A percentile compares a stretch with the other conserved stretches of the same genome.
These are phyloP conservation scores for Polygonum maritimum DNA, from an alignment of 148 eudicot genomes.

Conservation along the genomic window DNA sequence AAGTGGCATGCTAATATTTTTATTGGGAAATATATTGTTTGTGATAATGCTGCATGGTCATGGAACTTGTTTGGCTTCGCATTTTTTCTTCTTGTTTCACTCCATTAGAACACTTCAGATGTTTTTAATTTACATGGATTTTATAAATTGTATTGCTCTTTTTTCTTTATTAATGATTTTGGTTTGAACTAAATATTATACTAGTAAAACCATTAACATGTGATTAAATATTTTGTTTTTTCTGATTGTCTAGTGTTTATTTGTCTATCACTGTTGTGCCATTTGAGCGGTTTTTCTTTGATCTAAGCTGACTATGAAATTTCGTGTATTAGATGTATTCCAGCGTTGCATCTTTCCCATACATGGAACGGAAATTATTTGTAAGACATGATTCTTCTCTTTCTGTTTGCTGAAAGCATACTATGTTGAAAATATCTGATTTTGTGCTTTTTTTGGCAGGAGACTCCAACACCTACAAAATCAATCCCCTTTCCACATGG, in stretches of 20 bases:
- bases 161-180: neutral
- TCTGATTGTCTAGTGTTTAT: neutral
- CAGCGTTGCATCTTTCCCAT: conserved; percentile 49
- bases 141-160: neutral
- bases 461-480: conserved; percentile 84
- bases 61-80: neutral
- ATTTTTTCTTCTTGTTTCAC: neutral
- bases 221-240: neutral
- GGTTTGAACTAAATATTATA: neutral
- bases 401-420: conserved; percentile 7
- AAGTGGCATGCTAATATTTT: neutral
- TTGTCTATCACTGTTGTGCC: neutral
- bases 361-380: conserved; percentile 50
- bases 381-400: conserved; percentile 35
- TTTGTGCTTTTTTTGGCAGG: conserved; percentile 34
- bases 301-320: neutral
- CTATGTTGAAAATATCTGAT: neutral
- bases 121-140: neutral
- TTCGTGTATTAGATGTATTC: conserved; percentile 55
- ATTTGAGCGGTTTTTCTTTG: conserved; percentile 4
- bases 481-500: conserved; percentile 46
- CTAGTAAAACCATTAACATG: neutral
- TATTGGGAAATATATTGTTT: conserved; percentile 5
- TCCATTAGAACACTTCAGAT: neutral
- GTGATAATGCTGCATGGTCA: neutral